Percentiles rank a stretch among this genome's conserved stretches.
These are phyloP conservation scores for Jaltomata sinuosa DNA, from an alignment of 257 asterid genomes.

Conservation along the genomic window DNA sequence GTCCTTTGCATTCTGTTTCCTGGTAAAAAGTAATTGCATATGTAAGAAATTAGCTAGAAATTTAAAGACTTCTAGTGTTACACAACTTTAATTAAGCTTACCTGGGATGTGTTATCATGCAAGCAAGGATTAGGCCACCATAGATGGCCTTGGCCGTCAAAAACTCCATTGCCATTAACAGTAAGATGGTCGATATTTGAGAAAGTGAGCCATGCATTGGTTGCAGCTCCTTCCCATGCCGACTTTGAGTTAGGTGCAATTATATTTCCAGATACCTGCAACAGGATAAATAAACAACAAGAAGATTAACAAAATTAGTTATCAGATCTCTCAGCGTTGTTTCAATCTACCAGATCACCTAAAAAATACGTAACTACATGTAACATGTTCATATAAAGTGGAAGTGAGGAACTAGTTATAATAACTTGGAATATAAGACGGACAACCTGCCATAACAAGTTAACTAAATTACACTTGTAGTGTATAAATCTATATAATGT, in stretches of 20 bases:
- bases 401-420: neutral
- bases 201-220: constrained; percentile 42
- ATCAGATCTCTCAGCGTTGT: neutral
- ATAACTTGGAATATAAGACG: neutral
- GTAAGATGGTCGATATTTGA: constrained; percentile 27
- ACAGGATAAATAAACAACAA: neutral
- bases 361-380: neutral
- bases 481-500: too few relatives aligned
- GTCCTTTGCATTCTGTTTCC: constrained; percentile 48
- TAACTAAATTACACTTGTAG: too few relatives aligned
- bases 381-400: too few relatives aligned
- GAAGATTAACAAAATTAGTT: neutral
- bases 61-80: neutral
- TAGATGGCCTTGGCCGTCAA: constrained; percentile 44
- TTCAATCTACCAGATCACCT: neutral
- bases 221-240: constrained; percentile 33
- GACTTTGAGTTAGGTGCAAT: constrained; percentile 32
- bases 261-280: constrained; percentile 45
- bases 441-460: neutral
- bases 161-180: constrained; percentile 36
- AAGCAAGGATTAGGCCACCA: constrained; percentile 60
- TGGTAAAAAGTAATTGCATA: neutral
- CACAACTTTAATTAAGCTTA: constrained; percentile 3
- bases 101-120: constrained; percentile 25
- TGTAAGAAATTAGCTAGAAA: neutral